A percentile compares a stretch with the other conserved stretches of the same genome.
Evolutionary conservation across 2,329 filamentous ascomycete genomes (phyloP).

Genomic region (Ophiostoma perfectum): DNA sequence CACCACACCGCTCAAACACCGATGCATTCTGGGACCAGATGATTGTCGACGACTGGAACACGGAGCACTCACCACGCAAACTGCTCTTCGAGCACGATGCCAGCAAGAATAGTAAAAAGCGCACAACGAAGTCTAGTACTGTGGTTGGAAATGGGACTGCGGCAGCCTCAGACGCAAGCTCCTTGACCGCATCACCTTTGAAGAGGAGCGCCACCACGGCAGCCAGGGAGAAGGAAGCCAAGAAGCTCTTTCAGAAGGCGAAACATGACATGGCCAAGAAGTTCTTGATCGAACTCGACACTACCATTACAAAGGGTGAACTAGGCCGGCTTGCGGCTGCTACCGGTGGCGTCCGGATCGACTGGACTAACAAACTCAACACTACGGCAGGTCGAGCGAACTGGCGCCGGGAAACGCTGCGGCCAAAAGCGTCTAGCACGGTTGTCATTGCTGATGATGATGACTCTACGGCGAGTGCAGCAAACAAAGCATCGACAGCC

Average conservation of each 20-base stretch:
- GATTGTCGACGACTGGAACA: slow-evolving; percentile 58
- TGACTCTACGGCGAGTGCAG: neutral
- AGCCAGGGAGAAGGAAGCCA: slow-evolving; percentile 38
- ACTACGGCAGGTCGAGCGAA: slow-evolving; percentile 72
- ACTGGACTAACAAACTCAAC: slow-evolving; percentile 73
- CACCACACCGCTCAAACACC: slow-evolving; percentile 48
- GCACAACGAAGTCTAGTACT: neutral
- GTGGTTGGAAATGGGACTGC: neutral
- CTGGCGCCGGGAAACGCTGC: slow-evolving; percentile 59
- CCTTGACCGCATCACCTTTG: slow-evolving; percentile 8
- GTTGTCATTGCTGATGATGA: neutral
- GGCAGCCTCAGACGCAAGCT: neutral
- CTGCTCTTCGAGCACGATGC: slow-evolving; percentile 30
- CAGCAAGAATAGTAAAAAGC: slow-evolving; percentile 8
- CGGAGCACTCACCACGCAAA: slow-evolving; percentile 44
- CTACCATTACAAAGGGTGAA: slow-evolving; percentile 53
- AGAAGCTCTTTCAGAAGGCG: slow-evolving; percentile 55
- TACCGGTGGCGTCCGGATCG: slow-evolving; percentile 65
- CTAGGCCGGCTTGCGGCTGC: slow-evolving; percentile 53
- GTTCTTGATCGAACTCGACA: slow-evolving; percentile 67
- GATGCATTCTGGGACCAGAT: slow-evolving; percentile 58
- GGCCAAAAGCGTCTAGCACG: slow-evolving; percentile 27
- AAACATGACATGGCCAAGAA: slow-evolving; percentile 58
- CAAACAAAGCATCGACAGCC: neutral
- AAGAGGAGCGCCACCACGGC: slow-evolving; percentile 32